phyloP scores from a whole-genome alignment of 2,329 filamentous ascomycete species.

The Fusarium haematococcum region DNA sequence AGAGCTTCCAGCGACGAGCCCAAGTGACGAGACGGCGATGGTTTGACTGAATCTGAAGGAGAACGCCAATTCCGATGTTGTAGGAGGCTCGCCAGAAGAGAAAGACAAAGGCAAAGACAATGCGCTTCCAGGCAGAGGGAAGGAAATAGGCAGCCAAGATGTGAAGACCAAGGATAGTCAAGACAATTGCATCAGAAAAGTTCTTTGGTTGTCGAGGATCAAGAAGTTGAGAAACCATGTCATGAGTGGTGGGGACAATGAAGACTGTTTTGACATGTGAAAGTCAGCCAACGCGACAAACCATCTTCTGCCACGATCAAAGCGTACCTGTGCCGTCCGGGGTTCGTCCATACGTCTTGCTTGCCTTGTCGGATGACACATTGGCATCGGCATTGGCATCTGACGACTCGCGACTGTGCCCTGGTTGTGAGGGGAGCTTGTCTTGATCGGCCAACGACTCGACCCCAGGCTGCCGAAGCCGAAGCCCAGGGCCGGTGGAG shows the following conservation, averaged over 20 bases:
- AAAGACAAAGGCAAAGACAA: slow-evolving; percentile 85
- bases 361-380: slow-evolving; percentile 50
- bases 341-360: slow-evolving; percentile 91
- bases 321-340: slow-evolving; percentile 88
- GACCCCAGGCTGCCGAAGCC: slow-evolving; percentile 45
- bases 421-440: slow-evolving; percentile 21
- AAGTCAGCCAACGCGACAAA: slow-evolving; percentile 34
- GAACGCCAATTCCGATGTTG: slow-evolving; percentile 92
- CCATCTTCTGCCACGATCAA: slow-evolving; percentile 10
- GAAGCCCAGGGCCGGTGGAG: slow-evolving; percentile 42
- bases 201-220: slow-evolving; percentile 97
- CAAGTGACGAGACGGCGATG: slow-evolving; percentile 87
- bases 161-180: slow-evolving; percentile 81
- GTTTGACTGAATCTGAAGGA: slow-evolving; percentile 90
- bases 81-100: slow-evolving; percentile 93
- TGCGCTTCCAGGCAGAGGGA: slow-evolving; percentile 75
- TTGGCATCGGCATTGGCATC: slow-evolving; percentile 11
- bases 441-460: slow-evolving; percentile 32
- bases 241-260: slow-evolving; percentile 93
- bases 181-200: slow-evolving; percentile 83
- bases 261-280: slow-evolving; percentile 74
- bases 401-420: slow-evolving; percentile 25
- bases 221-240: slow-evolving; percentile 98
- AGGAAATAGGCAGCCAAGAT: slow-evolving; percentile 80
- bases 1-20: slow-evolving; percentile 87